Conservation (phyloP, 306 rosid species). For the Trichosanthes cucumerina region DNA sequence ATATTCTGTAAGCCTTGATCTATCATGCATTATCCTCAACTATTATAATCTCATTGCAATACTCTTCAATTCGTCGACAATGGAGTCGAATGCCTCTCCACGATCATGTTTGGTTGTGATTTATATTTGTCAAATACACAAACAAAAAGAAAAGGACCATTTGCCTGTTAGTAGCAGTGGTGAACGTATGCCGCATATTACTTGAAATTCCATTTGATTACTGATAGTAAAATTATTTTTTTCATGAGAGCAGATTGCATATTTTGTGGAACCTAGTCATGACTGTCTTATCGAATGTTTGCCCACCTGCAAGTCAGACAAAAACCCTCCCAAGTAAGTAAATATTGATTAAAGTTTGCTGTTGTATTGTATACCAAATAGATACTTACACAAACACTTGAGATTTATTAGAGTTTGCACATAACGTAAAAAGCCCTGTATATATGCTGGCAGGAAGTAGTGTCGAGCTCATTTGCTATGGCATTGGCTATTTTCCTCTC, state of each 20-base stretch:
- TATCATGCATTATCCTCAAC: neutral
- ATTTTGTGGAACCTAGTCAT: slow-evolving; percentile 71
- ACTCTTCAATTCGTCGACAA: neutral
- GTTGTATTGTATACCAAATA: neutral
- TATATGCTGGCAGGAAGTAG: neutral
- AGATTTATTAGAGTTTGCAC: neutral
- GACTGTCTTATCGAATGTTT: slow-evolving; percentile 83
- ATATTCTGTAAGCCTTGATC: slow-evolving; percentile 56
- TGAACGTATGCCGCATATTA: neutral
- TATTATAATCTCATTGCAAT: neutral
- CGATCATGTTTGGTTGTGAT: no score
- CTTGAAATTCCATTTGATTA: neutral
- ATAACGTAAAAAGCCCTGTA: neutral
- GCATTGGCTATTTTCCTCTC: no score
- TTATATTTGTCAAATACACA: neutral
- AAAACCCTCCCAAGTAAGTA: slow-evolving; percentile 79
- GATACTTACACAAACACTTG: neutral
- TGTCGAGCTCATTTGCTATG: neutral
- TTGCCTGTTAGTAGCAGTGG: neutral
- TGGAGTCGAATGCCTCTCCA: no score
- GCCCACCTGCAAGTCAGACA: slow-evolving; percentile 78
- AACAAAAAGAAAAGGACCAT: neutral
- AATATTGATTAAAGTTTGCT: neutral
- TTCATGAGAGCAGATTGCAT: slow-evolving; percentile 50
- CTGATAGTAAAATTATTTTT: slow-evolving; percentile 5